Percentiles rank a stretch among this genome's conserved stretches.
These are phyloP conservation scores for Calvatia gigantea DNA, from an alignment of 768 basidiomycete genomes.

Conservation along the genomic window DNA sequence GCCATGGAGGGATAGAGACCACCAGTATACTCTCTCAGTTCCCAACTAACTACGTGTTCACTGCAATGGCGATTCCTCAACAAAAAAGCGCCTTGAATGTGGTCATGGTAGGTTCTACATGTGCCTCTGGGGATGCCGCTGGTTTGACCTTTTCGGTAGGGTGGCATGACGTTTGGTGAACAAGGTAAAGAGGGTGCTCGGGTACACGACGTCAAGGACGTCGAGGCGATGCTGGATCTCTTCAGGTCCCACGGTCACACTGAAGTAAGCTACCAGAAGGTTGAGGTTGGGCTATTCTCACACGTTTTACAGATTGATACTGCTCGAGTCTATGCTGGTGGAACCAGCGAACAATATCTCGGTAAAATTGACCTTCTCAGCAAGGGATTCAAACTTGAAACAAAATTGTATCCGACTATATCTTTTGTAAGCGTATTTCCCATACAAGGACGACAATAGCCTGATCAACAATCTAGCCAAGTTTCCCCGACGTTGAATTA, in stretches of 20 bases:
- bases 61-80: conserved; percentile 20
- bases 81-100: conserved; percentile 44
- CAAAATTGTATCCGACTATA: conserved; percentile 48
- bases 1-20: no score
- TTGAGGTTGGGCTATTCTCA: conserved; percentile 11
- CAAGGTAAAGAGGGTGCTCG: conserved; percentile 45
- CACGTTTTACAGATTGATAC: conserved; percentile 38
- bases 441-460: background rate
- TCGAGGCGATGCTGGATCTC: conserved; percentile 49
- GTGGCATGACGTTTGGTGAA: conserved; percentile 54
- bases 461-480: no score
- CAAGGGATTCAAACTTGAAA: conserved; percentile 53
- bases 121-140: background rate
- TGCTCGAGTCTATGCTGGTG: conserved; percentile 44
- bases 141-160: conserved; percentile 26
- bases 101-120: conserved; percentile 39
- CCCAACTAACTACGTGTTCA: no score
- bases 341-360: conserved; percentile 56
- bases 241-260: conserved; percentile 55
- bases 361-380: conserved; percentile 47
- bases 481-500: background rate
- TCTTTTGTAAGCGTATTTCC: conserved; percentile 12
- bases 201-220: conserved; percentile 44
- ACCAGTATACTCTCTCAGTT: no score
- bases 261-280: conserved; percentile 33